Base-by-base conservation (phyloP, 768 basidiomycete genomes). In the Gymnopilus junonius region DNA sequence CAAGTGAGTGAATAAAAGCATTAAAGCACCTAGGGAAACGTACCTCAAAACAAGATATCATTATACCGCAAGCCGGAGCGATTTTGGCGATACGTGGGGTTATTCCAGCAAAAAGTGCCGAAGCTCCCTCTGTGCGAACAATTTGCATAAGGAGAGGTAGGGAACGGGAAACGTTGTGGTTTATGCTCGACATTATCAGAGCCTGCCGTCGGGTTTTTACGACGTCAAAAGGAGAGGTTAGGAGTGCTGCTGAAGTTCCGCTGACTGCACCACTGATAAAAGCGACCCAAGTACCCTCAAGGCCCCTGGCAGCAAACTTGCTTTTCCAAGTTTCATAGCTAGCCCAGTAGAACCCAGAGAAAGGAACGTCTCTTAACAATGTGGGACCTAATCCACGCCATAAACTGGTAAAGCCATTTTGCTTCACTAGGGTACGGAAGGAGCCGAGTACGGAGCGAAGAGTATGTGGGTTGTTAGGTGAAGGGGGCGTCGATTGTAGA, bases 291-390 rank as follows among this genome's bases (percentile, higher is more conserved):
- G 87, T 81, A 39, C 89, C 94, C 63, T 82, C 74, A 65, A 81
- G 69, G 25, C 87, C 87, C 56, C 76, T 74, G 61, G 80, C 77
- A 68, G 80, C 77, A 68, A 95, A 86, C 15, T 74, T 68, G 20
- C 80, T 78, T 78, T 97, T 98, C 77, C 87, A 86, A 0, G 85
- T 79, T 74, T 99, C 97, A 73, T 98, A 99, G 25, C 91, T 89
- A 4, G 94, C 93, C 97, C 97, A 99, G 71, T 99, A 99, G 32
- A 97, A 80, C 11, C 96, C 97, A 40, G 93, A 95, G 74, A 99
- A 99, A 0, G 97, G 97, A 6, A 99, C 96, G 69, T 99, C 97
- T 54, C 97, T 86, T 95, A 95, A 98, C 8, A 99, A 81, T 4
- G 95, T 97, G 2, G 96, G 87, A 0, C 92, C 92, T 8, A 99